Evolutionary conservation across 352 stramenopile genomes (phyloP), one percentile per base, ranked within the genome.

Genomic region (Pythium volutum): DNA sequence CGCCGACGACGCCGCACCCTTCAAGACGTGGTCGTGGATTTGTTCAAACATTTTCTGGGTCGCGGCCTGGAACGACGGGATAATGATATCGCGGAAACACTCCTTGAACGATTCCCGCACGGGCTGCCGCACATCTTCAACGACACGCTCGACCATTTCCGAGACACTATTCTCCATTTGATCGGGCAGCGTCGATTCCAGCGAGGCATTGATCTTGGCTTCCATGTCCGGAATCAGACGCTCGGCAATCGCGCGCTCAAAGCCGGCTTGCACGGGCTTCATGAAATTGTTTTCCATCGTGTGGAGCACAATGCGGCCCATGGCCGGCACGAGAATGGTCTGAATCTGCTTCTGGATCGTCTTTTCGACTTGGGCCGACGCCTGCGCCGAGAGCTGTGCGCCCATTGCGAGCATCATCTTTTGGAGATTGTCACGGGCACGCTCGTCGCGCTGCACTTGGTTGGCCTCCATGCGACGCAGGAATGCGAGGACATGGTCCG

Each of bases 11-110:
- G 75, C 75, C 25, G 82, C 88, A 12, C 84, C 84, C 54, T 91
- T 79, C 5, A 92, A 71, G 29, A 94, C 89, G 12, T 84, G 89
- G 53, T 88, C 79, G 49, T 92, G 88, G 51, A 94, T 94, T 57
- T 94, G 85, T 59, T 94, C 85, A 62, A 94, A 94, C 85, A 94
- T 94, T 61, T 92, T 92, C 59, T 94, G 85, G 12, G 85, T 94
- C 51, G 85, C 85, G 16, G 85, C 85, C 43, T 94, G 82, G 65
- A 94, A 94, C 23, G 82, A 92, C 11, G 85, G 85, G 36, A 94
- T 94, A 60, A 94, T 88, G 64, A 90, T 89, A 34, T 89, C 77
- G 51, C 89, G 81, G 70, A 94, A 94, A 46, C 80, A 91, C 51
- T 94, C 85, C 23, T 82, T 82, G 71, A 94, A 94, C 9, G 85